A percentile compares a stretch with the other conserved stretches of the same genome.
Evolutionary conservation across 805 yeast genomes (phyloP).

Genomic region (Kluyveromyces nonfermentans): DNA sequence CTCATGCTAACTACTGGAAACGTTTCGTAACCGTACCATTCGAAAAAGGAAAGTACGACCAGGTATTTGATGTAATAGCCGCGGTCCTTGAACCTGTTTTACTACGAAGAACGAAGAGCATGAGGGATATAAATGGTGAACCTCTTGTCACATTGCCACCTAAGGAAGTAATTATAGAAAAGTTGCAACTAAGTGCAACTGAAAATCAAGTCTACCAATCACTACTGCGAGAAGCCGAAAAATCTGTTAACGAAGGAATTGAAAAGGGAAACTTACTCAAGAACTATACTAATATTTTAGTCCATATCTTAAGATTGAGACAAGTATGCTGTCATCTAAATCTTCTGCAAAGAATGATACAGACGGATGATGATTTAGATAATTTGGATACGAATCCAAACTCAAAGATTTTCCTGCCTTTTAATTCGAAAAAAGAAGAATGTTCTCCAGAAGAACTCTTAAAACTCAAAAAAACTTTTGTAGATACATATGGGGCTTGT

Average conservation of each 20-base stretch:
- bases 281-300: constrained; percentile 68
- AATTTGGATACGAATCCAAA: not conserved
- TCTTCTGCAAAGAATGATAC: constrained; percentile 43
- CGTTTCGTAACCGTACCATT: constrained; percentile 78
- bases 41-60: constrained; percentile 57
- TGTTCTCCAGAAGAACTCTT: not conserved
- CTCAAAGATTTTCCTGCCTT: not conserved
- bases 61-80: constrained; percentile 77
- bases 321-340: constrained; percentile 84
- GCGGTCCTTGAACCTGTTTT: constrained; percentile 76
- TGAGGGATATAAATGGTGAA: constrained; percentile 65
- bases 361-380: constrained; percentile 41
- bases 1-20: constrained; percentile 76
- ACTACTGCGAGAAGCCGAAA: constrained; percentile 58
- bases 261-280: constrained; percentile 59
- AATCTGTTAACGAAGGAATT: constrained; percentile 49
- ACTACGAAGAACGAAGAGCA: constrained; percentile 75
- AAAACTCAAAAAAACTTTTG: not conserved
- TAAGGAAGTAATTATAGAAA: constrained; percentile 62
- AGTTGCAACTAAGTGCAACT: constrained; percentile 51
- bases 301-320: constrained; percentile 73
- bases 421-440: not conserved
- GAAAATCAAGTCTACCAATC: constrained; percentile 62
- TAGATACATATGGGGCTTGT: not conserved
- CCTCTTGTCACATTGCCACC: constrained; percentile 69